Base-by-base conservation (phyloP, 2,329 filamentous ascomycete species). In the Pyrenochaeta sp. region DNA sequence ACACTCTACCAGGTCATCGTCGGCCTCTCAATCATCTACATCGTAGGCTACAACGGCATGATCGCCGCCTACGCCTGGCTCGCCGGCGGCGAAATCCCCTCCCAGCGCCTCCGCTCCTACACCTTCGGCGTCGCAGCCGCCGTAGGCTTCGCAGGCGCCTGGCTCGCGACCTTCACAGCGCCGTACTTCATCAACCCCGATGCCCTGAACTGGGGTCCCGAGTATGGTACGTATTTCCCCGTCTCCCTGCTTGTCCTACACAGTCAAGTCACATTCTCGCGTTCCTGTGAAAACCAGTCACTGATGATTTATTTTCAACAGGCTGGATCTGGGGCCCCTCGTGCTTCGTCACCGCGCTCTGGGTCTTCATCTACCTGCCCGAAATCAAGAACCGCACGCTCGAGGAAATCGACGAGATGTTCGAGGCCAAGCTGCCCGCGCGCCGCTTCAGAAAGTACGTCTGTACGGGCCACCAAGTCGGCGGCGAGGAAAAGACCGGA, bases 111-210 rank as follows among this genome's bases (percentile, higher is more conserved):
- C 6, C 76, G 81, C 3, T 81, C 78, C 0, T 80, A 83, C 51
- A 83, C 81, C 0, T 83, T 84, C 39, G 81, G 81, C 29, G 55
- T 72, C 2, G 80, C 81, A 1, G 75, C 79, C 0, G 76, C 79
- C 0, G 63, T 82, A 15, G 80, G 76, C 0, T 83, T 83, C 61
- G 68, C 82, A 7, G 76, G 78, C 2, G 80, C 80, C 14, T 83
- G 81, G 81, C 70, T 81, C 6, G 77, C 79, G 0, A 82, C 79
- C 0, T 83, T 83, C 52, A 68, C 81, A 0, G 79, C 80, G 0
- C 81, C 81, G 0, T 83, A 83, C 55, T 84, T 84, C 52, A 84
- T 84, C 66, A 84, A 83, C 50, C 77, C 78, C 0, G 65, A 73
- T 15, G 69, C 77, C 0, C 64, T 84, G 7, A 77, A 78, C 51